phyloP scores from a whole-genome alignment of 495 filamentous ascomycete species.

The Aspergillus saccharolyticus region DNA sequence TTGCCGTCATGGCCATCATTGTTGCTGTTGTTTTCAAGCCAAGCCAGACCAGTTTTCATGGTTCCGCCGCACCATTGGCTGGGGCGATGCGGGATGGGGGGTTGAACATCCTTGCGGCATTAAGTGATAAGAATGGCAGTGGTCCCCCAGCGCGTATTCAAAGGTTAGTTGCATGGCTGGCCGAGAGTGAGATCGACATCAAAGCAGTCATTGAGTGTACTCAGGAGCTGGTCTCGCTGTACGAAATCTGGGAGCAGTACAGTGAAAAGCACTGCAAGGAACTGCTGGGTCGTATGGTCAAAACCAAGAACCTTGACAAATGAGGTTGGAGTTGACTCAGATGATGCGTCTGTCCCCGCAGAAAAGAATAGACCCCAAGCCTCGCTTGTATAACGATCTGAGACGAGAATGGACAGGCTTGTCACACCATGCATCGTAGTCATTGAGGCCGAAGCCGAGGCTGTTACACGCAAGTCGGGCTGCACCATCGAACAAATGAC shows the following conservation, averaged over 20 bases:
- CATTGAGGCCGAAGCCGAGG: background rate
- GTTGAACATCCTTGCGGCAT: constrained; percentile 37
- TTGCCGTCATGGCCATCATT: constrained; percentile 86
- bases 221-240: constrained; percentile 92
- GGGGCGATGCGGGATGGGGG: constrained; percentile 37
- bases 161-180: constrained; percentile 77
- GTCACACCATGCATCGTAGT: background rate
- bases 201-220: constrained; percentile 88
- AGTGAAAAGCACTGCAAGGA: constrained; percentile 78
- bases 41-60: constrained; percentile 41
- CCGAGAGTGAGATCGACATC: constrained; percentile 89
- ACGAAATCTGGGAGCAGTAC: constrained; percentile 87
- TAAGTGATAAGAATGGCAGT: constrained; percentile 32
- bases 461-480: background rate
- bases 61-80: constrained; percentile 36
- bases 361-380: background rate
- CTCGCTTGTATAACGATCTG: background rate
- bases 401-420: background rate
- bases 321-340: constrained; percentile 27
- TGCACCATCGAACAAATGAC: background rate
- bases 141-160: constrained; percentile 55
- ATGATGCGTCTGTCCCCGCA: background rate
- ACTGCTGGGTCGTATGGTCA: constrained; percentile 76
- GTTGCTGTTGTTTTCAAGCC: constrained; percentile 74
- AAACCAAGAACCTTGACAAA: constrained; percentile 75